These are phyloP conservation scores for Tympanopsis confertula DNA, from an alignment of 2,329 filamentous ascomycete genomes.

Conservation along the genomic window DNA sequence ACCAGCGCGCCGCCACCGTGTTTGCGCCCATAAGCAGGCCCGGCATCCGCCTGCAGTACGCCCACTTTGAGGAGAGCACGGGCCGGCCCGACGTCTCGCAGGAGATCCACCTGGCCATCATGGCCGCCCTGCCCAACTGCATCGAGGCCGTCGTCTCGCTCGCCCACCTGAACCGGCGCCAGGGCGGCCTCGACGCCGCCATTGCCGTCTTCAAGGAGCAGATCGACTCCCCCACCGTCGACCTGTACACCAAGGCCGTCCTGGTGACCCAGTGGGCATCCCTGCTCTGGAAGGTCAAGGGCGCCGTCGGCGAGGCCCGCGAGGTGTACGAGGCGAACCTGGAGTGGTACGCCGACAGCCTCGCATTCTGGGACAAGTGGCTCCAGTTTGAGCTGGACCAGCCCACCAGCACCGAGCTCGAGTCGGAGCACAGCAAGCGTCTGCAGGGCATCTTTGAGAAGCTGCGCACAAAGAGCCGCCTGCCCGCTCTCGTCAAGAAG, in stretches of 20 bases:
- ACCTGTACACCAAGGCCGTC: constrained; percentile 72
- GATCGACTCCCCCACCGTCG: constrained; percentile 61
- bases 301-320: constrained; percentile 68
- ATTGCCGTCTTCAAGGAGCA: constrained; percentile 73
- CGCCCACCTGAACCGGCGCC: constrained; percentile 75
- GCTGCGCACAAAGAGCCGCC: constrained; percentile 60
- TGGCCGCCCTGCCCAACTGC: constrained; percentile 68
- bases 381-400: constrained; percentile 82
- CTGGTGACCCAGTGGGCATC: constrained; percentile 81
- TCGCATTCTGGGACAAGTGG: constrained; percentile 81
- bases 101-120: constrained; percentile 73
- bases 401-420: constrained; percentile 53
- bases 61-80: constrained; percentile 83
- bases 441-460: constrained; percentile 72
- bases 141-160: constrained; percentile 80
- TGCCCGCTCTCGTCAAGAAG: constrained; percentile 57
- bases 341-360: constrained; percentile 74
- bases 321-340: constrained; percentile 73
- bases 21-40: constrained; percentile 81
- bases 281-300: constrained; percentile 78
- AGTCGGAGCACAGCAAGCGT: constrained; percentile 55
- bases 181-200: constrained; percentile 72
- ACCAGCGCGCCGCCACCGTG: constrained; percentile 71
- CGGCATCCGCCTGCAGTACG: constrained; percentile 77
- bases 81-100: constrained; percentile 67